Evolutionary conservation across 306 rosid genomes (phyloP), one percentile per base, ranked within the genome.

Genomic region (Notholithocarpus densiflorus): DNA sequence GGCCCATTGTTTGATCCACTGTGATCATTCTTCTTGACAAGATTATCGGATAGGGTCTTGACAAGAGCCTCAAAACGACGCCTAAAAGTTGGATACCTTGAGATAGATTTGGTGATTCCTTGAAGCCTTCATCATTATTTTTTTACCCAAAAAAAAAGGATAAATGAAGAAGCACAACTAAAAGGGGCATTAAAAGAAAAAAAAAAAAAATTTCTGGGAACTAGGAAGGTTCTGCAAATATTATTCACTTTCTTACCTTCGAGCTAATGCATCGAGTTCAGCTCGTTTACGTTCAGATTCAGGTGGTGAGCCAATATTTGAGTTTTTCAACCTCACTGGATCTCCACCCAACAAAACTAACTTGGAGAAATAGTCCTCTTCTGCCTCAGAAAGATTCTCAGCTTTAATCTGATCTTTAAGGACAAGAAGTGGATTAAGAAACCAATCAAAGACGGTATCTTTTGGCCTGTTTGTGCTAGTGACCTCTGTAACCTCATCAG

Each of bases 341-440:
- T 95, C 97, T 69, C 94, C 94, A 84, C 53, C 74, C 82, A 89
- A 81, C 74, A 96, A 88, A 79, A 93, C 97, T 79, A 96, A 88
- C 81, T 73, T 91, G 82, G 85, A 52, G 23, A 96, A 86, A 85
- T 93, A 93, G 57, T 83, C 89, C 78, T 96, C 99, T 90, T 96
- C 99, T 4, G 82, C 81, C 54, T 64, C 89, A 2, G 96, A 88
- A 66, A 93, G 92, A 69, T 93, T 88, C 77, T 91, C 94, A 23
- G 99, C 99, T 87, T 73, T 89, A 74, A 96, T 89, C 89, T 96
- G 99, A 6, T 96, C 99, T 83, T 89, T 93, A 73, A 96, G 89
- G 68, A 93, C 90, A 92, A 93, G 80, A 70, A 93, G 90, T 1
- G 99, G 99, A 75, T 86, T 82, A 65, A 96, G 77, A 86, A 96